Evolutionary conservation across 1,284 basidiomycete species (phyloP), one percentile per base, ranked within the genome.

Genomic region (Erythrobasidium hasegawianum): DNA sequence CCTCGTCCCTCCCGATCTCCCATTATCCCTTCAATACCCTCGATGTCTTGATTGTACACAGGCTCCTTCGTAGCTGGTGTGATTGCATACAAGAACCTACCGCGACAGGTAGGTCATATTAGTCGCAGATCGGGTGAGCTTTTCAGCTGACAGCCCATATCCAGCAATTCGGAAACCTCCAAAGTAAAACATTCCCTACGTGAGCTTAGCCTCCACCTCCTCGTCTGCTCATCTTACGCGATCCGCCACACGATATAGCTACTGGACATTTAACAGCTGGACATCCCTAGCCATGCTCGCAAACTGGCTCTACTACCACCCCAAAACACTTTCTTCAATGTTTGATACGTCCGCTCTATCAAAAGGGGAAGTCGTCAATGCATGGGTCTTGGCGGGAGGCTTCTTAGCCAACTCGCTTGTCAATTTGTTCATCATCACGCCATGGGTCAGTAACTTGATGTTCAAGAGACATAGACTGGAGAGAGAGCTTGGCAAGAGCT

Each of bases 381-480:
- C 59, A 2, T 69, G 64, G 68, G 40, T 68, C 0, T 40, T 73
- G 1, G 56, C 57, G 1, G 41, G 64, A 9, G 69, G 71, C 59
- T 40, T 56, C 1, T 50, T 67, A 2, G 57, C n/a, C 16, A 62
- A 62, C 8, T 71, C 65, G 1, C 8, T 68, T 16, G 41, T 66
- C 16, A 72, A 73, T 56, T 57, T 70, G 53, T 2, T 64, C 1
- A 41, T 71, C 13, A 65, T 73, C 8, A 71, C 71, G 20, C 71
- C 71, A 2, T 66, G 68, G 68, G 70, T 70, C 1, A 72, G 69
- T 16, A 64, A 69, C 68, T 64, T 71, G 29, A 72, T 73, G 71
- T 68, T 64, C 64, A 54, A 59, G 24, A 68, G 72, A 5, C 71
- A 72, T 59, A 67, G 70, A 9, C 57, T 68, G 13, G 71, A 73